Percentiles rank a stretch among this genome's conserved stretches.
Evolutionary conservation across 352 stramenopile genomes (phyloP).

Genomic region (Pythium phragmiticola): DNA sequence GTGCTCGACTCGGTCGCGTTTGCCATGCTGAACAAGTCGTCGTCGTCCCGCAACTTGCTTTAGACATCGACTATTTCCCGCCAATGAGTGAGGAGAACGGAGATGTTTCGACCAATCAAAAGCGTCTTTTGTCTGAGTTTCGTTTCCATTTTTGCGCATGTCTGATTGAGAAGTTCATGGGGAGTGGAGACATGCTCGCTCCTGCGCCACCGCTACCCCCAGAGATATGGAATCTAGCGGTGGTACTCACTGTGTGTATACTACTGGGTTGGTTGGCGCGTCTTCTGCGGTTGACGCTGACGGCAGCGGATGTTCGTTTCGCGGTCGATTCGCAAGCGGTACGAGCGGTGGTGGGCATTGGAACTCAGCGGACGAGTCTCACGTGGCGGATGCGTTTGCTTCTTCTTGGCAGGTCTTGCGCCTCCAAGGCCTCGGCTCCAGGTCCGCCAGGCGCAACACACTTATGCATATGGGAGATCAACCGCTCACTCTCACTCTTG

Average conservation of each 20-base stretch:
- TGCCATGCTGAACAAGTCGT: conserved; percentile 29
- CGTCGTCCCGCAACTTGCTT: conserved; percentile 22
- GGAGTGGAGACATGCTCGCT: neutral
- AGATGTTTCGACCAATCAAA: conserved; percentile 30
- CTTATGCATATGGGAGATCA: neutral
- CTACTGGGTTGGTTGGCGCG: conserved; percentile 46
- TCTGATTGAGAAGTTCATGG: neutral
- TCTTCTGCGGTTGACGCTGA: conserved; percentile 38
- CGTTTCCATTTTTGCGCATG: conserved; percentile 17
- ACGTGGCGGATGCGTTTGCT: neutral
- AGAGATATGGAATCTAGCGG: conserved; percentile 63
- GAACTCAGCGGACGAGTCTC: conserved; percentile 1
- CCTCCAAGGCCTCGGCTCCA: conserved; percentile 30
- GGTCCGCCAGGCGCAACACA: conserved; percentile 7
- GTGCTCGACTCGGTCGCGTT: conserved; percentile 36
- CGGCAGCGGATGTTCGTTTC: conserved; percentile 39
- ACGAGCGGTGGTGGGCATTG: neutral
- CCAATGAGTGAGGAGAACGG: conserved; percentile 14
- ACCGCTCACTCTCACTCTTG: neutral
- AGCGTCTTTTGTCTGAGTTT: neutral
- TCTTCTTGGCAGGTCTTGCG: conserved; percentile 20
- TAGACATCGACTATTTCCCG: conserved; percentile 13
- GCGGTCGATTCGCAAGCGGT: conserved; percentile 45
- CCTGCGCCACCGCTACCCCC: conserved; percentile 29
- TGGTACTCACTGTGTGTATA: conserved; percentile 41